Evolutionary conservation across 257 asterid species (phyloP).

Genomic region (Penstemon eatonii): DNA sequence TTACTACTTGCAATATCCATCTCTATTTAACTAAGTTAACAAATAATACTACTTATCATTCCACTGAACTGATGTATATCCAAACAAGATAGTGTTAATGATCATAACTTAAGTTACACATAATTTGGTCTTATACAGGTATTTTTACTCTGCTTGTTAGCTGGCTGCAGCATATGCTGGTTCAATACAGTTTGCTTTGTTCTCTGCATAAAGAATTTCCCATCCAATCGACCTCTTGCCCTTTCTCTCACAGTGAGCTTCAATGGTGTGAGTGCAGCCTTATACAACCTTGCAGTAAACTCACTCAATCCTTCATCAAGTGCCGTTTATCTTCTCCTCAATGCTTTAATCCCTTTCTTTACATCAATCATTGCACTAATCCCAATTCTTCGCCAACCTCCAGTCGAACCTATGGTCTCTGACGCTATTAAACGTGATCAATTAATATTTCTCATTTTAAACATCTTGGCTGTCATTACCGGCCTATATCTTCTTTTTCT

Average conservation of each 20-base stretch:
- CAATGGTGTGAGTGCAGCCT: constrained; percentile 87
- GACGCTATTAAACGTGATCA: constrained; percentile 57
- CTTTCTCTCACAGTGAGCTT: constrained; percentile 85
- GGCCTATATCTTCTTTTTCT: constrained; percentile 82
- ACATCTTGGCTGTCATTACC: constrained; percentile 54
- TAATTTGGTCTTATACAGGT: constrained; percentile 47
- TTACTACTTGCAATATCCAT: no score
- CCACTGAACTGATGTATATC: neutral
- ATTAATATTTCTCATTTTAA: constrained; percentile 50
- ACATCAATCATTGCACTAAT: constrained; percentile 51
- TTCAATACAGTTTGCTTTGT: constrained; percentile 91
- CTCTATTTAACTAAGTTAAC: no score
- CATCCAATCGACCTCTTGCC: constrained; percentile 70
- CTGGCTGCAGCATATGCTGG: constrained; percentile 94
- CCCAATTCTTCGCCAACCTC: constrained; percentile 74
- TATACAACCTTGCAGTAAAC: constrained; percentile 71
- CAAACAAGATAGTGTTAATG: neutral
- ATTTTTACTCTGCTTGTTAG: constrained; percentile 68
- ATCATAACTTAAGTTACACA: neutral
- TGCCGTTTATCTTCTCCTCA: constrained; percentile 74
- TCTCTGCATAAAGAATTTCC: constrained; percentile 83
- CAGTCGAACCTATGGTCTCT: constrained; percentile 31
- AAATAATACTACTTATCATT: neutral
- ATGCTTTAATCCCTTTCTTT: constrained; percentile 66
- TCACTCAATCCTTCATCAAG: constrained; percentile 56